Base-by-base conservation (phyloP, 768 basidiomycete genomes). In the Trametes sanguinea region DNA sequence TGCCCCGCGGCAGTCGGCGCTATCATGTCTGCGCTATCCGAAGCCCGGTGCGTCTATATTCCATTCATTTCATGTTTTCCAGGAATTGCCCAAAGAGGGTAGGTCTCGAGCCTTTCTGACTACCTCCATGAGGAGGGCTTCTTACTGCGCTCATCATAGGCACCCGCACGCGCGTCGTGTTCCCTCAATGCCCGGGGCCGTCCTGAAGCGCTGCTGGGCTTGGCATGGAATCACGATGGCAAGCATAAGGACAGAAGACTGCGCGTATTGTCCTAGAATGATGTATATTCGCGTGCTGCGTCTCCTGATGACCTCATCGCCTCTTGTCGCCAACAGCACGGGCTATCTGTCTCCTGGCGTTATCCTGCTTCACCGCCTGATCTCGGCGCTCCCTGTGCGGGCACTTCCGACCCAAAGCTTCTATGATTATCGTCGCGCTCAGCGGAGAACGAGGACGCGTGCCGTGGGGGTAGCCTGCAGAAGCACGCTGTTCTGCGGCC, bases 271-370 rank as follows among this genome's bases (percentile, higher is more conserved):
- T 45, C 29, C 37, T 35, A 57, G 47, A 47, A 57, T 57, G 56
- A 22, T 50, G 56, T 37, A 47, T 32, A 13, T 17, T 57, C 56
- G 56, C 56, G 56, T 57, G 56, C 56, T 57, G 56, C 27, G 27
- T 48, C 46, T 30, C 10, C 2, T 16, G 55, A 14, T 32, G 43
- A 35, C 29, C 42, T 39, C 53, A 32, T 44, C 55, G 46, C 55
- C 22, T 50, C 48, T 14, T 29, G 30, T 50, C 13, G 44, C 35
- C 45, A 32, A n/a, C 27, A 13, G 27, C 46, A 22, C 30, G 22
- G 46, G 10, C 22, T 6, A 16, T 37, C 51, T 53, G 14, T 29
- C 22, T 10, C 5, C 51, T 14, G 16, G 51, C 6, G 22, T 27
- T 27, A 40, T 40, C 37, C 22, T 27, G 39, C n/a, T 40, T 27